phyloP scores from a whole-genome alignment of 768 basidiomycete genomes.

The Phanerochaete sordida region DNA sequence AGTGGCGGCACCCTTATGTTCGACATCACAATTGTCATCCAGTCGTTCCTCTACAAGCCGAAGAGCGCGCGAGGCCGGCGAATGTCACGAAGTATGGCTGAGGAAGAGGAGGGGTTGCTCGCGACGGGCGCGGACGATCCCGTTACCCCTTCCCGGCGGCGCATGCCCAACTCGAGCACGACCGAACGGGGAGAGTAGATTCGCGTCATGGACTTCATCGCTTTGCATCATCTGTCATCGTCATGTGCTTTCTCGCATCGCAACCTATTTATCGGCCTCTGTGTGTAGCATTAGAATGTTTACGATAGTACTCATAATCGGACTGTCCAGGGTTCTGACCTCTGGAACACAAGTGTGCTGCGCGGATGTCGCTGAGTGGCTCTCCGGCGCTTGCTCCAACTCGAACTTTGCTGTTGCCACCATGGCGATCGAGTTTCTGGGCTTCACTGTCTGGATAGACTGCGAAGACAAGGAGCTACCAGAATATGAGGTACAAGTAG shows the following conservation, averaged over 20 bases:
- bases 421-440: conserved; percentile 1
- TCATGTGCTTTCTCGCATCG: background rate
- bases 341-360: background rate
- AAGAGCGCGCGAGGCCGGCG: conserved; percentile 22
- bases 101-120: conserved; percentile 30
- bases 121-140: conserved; percentile 19
- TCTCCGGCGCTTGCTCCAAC: background rate
- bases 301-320: background rate
- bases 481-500: background rate
- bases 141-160: conserved; percentile 18
- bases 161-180: conserved; percentile 7
- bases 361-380: background rate
- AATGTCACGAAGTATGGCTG: conserved; percentile 13
- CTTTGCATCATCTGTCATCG: background rate
- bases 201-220: background rate
- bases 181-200: conserved; percentile 1
- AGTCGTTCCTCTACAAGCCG: conserved; percentile 73
- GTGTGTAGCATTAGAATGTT: conserved; percentile 3
- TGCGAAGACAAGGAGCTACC: background rate
- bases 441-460: conserved; percentile 6
- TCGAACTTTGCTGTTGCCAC: background rate
- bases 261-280: conserved; percentile 2
- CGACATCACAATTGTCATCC: conserved; percentile 87
- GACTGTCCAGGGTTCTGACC: background rate
- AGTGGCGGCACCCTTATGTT: conserved; percentile 92